These are phyloP conservation scores for Ceratocystiopsis minuta DNA, from an alignment of 2,329 filamentous ascomycete genomes.

Conservation along the genomic window DNA sequence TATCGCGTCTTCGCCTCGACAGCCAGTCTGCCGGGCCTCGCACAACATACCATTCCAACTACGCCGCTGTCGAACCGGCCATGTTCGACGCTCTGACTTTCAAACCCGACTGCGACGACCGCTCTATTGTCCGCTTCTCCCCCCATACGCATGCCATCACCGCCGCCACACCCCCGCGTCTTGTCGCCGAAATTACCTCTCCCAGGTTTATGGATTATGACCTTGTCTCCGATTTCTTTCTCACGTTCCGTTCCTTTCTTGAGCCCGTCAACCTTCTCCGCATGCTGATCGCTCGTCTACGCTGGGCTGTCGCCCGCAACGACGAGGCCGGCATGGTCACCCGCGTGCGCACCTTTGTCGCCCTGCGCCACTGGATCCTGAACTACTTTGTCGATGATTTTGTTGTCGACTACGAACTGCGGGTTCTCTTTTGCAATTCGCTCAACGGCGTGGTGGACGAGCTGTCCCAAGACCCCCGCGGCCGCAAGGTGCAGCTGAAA, in stretches of 20 bases:
- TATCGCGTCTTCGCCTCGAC: constrained; percentile 13
- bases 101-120: constrained; percentile 62
- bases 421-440: constrained; percentile 60
- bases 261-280: constrained; percentile 57
- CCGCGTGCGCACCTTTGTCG: constrained; percentile 89
- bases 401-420: constrained; percentile 54
- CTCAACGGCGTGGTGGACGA: constrained; percentile 52
- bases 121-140: constrained; percentile 67
- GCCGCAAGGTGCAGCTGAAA: constrained; percentile 47
- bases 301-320: constrained; percentile 65
- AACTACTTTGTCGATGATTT: constrained; percentile 98
- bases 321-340: constrained; percentile 85
- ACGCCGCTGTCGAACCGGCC: constrained; percentile 43
- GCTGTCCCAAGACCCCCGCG: constrained; percentile 25
- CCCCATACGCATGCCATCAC: constrained; percentile 53
- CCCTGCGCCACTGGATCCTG: constrained; percentile 87
- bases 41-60: constrained; percentile 26
- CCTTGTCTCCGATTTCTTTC: constrained; percentile 89
- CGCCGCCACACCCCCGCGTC: constrained; percentile 74
- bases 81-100: constrained; percentile 72
- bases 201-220: constrained; percentile 94
- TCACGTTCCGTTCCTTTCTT: constrained; percentile 82
- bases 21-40: neutral
- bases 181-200: constrained; percentile 93
- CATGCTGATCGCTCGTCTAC: constrained; percentile 67